Evolutionary conservation across 2,329 filamentous ascomycete species (phyloP).

Genomic region (Alternaria sp.): DNA sequence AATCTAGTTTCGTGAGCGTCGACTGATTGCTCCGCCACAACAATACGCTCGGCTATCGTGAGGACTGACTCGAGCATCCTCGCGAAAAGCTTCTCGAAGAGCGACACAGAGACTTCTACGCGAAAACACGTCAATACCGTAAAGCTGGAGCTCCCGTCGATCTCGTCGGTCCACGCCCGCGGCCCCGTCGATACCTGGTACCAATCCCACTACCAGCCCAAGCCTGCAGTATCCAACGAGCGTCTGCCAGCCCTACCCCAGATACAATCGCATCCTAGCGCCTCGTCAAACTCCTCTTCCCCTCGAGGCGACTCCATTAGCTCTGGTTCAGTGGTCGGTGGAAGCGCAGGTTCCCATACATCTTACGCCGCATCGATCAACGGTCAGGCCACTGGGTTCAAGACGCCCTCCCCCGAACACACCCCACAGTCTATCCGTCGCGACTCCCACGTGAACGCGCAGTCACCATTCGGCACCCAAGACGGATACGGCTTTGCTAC

Average conservation of each 20-base stretch:
- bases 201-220: constrained; percentile 69
- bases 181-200: constrained; percentile 76
- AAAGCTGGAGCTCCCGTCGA: constrained; percentile 94
- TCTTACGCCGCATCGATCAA: constrained; percentile 63
- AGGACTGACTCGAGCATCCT: constrained; percentile 25
- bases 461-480: constrained; percentile 49
- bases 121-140: constrained; percentile 63
- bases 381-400: constrained; percentile 64
- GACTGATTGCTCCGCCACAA: constrained; percentile 18
- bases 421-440: constrained; percentile 55
- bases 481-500: constrained; percentile 47
- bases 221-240: constrained; percentile 72
- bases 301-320: constrained; percentile 79
- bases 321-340: constrained; percentile 58
- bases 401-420: constrained; percentile 77
- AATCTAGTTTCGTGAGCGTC: constrained; percentile 36
- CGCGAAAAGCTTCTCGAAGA: constrained; percentile 17
- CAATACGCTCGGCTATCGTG: constrained; percentile 35
- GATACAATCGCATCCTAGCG: constrained; percentile 67
- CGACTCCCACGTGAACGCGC: constrained; percentile 46
- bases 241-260: constrained; percentile 74
- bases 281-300: constrained; percentile 74
- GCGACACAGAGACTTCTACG: constrained; percentile 2
- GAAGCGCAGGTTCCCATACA: constrained; percentile 61
- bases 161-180: constrained; percentile 82